A percentile compares a stretch with the other conserved stretches of the same genome.
phyloP scores from a whole-genome alignment of 495 filamentous ascomycete species.

The Friedmanniomyces endolithicus region DNA sequence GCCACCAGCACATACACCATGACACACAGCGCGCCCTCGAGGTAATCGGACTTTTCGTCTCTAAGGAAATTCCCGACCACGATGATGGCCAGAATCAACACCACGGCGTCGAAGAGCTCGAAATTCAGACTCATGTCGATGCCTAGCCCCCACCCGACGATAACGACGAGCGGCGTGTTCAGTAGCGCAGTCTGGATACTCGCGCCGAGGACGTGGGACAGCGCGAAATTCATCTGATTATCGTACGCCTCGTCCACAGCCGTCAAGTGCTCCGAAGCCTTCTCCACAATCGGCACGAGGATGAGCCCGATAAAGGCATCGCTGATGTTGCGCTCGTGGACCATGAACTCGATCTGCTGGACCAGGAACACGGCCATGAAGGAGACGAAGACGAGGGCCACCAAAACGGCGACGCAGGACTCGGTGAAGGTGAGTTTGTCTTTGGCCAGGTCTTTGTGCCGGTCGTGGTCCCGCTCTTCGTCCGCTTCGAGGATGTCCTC shows the following conservation, averaged over 20 bases:
- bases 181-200: conserved; percentile 84
- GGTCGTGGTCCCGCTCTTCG: conserved; percentile 57
- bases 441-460: conserved; percentile 48
- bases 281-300: conserved; percentile 75
- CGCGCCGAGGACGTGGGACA: conserved; percentile 77
- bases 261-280: conserved; percentile 64
- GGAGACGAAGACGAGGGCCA: conserved; percentile 62
- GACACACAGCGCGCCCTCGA: conserved; percentile 48
- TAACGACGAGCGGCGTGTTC: conserved; percentile 71
- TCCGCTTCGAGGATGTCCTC: conserved; percentile 57
- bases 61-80: conserved; percentile 45
- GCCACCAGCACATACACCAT: conserved; percentile 53
- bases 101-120: conserved; percentile 75
- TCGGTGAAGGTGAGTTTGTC: conserved; percentile 71
- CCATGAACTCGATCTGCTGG: conserved; percentile 63
- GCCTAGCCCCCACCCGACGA: conserved; percentile 71
- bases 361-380: conserved; percentile 76
- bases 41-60: conserved; percentile 36
- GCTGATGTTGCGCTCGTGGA: conserved; percentile 47
- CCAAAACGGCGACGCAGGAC: conserved; percentile 50
- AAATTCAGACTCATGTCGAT: conserved; percentile 71
- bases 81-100: conserved; percentile 75
- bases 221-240: conserved; percentile 78
- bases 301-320: conserved; percentile 46
- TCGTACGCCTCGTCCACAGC: conserved; percentile 88